Conservation (phyloP, 1,284 basidiomycete species). For the Malassezia caprae region DNA sequence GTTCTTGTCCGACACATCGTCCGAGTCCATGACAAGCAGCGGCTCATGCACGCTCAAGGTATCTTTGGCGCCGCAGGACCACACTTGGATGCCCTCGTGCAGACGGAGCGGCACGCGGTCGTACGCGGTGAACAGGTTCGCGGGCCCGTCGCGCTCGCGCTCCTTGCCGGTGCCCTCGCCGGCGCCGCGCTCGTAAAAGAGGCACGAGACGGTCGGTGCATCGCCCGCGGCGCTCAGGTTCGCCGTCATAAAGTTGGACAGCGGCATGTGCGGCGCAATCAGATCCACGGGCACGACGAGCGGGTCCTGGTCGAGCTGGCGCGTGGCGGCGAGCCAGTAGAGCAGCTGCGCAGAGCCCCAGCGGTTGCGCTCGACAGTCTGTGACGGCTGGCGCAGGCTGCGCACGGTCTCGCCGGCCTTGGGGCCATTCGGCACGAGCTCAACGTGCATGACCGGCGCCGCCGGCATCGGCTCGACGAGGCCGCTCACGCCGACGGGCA, state of each 20-base stretch:
- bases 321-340: constrained; percentile 42
- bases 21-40: constrained; percentile 33
- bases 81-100: constrained; percentile 16
- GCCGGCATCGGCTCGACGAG: neutral
- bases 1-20: constrained; percentile 29
- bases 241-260: constrained; percentile 29
- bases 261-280: constrained; percentile 32
- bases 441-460: constrained; percentile 26
- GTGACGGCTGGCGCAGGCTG: constrained; percentile 8
- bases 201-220: constrained; percentile 27
- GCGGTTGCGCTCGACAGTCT: neutral
- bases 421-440: constrained; percentile 38
- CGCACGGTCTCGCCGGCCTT: constrained; percentile 18
- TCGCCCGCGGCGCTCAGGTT: constrained; percentile 25
- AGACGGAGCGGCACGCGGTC: constrained; percentile 17
- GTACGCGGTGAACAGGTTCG: constrained; percentile 35
- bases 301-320: constrained; percentile 38
- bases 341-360: constrained; percentile 43
- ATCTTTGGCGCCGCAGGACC: constrained; percentile 5
- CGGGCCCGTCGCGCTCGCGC: constrained; percentile 41
- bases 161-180: constrained; percentile 42
- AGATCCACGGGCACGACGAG: constrained; percentile 44
- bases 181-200: constrained; percentile 40
- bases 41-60: constrained; percentile 24
- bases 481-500: neutral